These are phyloP conservation scores for Aspergillus candidus DNA, from an alignment of 2,329 filamentous ascomycete species.

Conservation along the genomic window DNA sequence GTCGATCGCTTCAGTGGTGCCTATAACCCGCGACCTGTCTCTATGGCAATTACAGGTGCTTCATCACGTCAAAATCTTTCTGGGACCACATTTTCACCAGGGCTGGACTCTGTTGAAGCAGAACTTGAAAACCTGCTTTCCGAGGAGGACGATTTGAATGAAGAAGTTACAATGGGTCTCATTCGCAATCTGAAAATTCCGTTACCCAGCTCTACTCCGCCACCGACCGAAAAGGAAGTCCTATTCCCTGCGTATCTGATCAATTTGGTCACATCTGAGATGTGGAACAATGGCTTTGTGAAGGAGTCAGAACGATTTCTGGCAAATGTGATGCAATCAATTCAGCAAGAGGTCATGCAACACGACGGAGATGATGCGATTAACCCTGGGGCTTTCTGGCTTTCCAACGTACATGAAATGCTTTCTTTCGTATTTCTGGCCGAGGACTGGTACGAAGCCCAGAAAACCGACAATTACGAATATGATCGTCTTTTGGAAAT, in stretches of 20 bases:
- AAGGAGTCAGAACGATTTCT: conserved; percentile 99
- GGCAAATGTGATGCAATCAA: conserved; percentile 98
- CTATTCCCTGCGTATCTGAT: conserved; percentile 98
- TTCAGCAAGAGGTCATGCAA: conserved; percentile 98
- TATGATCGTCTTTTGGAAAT: conserved; percentile 97
- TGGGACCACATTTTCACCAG: conserved; percentile 70
- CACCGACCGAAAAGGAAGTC: conserved; percentile 96
- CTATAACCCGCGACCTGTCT: conserved; percentile 92
- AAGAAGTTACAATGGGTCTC: conserved; percentile 92
- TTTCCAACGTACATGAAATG: conserved; percentile 99
- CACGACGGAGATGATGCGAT: conserved; percentile 96
- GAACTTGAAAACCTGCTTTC: conserved; percentile 91
- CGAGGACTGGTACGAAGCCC: conserved; percentile 98
- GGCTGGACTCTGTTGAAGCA: conserved; percentile 84
- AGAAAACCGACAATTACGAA: conserved; percentile 99
- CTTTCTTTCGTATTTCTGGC: conserved; percentile 98
- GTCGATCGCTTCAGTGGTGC: conserved; percentile 84
- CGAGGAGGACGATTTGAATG: conserved; percentile 91
- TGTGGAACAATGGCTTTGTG: conserved; percentile 99
- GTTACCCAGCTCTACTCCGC: conserved; percentile 74
- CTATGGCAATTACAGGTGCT: conserved; percentile 69
- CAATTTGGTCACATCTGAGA: conserved; percentile 97
- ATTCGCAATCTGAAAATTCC: conserved; percentile 97
- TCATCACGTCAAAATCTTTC: conserved; percentile 64
- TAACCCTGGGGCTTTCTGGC: conserved; percentile 96